These are phyloP conservation scores for Oryza rufipogon DNA, from an alignment of 176 grass and related monocot species.

Conservation along the genomic window DNA sequence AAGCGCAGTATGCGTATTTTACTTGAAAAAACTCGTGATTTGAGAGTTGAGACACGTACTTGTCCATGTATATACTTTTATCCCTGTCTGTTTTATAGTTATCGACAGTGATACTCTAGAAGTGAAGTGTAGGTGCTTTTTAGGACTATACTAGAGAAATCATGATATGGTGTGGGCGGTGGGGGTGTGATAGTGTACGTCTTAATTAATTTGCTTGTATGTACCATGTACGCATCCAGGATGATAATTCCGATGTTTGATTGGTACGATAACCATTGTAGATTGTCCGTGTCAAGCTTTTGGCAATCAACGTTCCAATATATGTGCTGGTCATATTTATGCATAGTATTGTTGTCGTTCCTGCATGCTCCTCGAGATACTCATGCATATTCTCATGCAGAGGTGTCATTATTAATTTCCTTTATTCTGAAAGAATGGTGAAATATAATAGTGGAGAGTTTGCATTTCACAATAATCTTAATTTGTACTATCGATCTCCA, in stretches of 20 bases:
- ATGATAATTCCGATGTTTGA: slow-evolving; percentile 36
- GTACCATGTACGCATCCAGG: too few species aligned
- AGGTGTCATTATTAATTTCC: neutral
- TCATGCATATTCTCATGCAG: neutral
- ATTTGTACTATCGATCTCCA: too few species aligned
- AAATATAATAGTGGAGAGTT: neutral
- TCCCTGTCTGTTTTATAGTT: too few species aligned
- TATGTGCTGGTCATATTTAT: neutral
- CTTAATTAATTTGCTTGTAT: neutral
- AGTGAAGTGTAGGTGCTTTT: too few species aligned
- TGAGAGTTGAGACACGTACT: too few species aligned
- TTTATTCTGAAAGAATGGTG: neutral
- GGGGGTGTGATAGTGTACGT: neutral
- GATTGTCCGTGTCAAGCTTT: neutral
- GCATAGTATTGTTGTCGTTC: neutral
- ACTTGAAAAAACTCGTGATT: too few species aligned
- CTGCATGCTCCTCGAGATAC: slow-evolving; percentile 1
- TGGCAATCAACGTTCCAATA: slow-evolving; percentile 23
- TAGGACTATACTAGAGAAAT: neutral
- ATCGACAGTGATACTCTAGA: too few species aligned
- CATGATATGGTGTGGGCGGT: neutral
- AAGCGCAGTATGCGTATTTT: too few species aligned
- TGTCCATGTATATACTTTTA: too few species aligned
- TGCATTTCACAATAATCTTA: too few species aligned
- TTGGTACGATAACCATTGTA: slow-evolving; percentile 30